Conservation (phyloP, 129 eudicot species). For the Escallonia herrerae region DNA sequence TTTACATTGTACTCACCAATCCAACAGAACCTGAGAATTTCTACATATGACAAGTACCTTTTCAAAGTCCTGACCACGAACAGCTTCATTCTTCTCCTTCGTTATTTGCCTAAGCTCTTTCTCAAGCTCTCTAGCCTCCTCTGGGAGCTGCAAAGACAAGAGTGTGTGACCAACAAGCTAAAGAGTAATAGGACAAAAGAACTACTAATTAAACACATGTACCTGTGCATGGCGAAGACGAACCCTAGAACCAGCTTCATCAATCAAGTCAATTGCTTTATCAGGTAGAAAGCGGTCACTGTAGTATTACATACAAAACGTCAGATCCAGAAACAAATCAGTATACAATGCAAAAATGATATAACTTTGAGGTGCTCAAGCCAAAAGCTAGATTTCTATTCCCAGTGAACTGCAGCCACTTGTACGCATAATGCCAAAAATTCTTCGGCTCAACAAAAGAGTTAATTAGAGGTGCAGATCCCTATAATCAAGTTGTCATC, state of each 20-base stretch:
- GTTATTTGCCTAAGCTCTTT: conserved; percentile 84
- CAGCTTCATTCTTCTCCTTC: conserved; percentile 81
- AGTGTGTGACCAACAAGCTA: conserved; percentile 6
- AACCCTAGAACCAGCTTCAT: conserved; percentile 94
- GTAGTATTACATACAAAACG: conserved; percentile 8
- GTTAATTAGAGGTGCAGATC: no score
- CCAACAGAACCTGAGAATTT: no score
- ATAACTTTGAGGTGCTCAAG: neutral
- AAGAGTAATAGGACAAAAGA: neutral
- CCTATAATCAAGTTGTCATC: no score
- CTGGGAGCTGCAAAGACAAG: conserved; percentile 57
- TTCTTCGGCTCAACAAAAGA: no score
- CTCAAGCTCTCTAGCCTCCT: conserved; percentile 89
- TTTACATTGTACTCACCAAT: no score
- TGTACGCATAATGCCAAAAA: neutral
- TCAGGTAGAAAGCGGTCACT: conserved; percentile 92
- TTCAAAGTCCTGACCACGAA: conserved; percentile 84
- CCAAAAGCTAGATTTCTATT: neutral
- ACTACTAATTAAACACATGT: neutral
- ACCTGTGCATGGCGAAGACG: conserved; percentile 85
- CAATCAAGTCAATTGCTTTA: conserved; percentile 82
- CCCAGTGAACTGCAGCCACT: neutral
- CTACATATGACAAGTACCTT: conserved; percentile 36
- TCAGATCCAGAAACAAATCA: conserved; percentile 1
- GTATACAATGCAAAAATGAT: neutral